Percentiles rank a stretch among this genome's conserved stretches.
Evolutionary conservation across 345 rosid species (phyloP).

Genomic region (rapeseed (Brassica napus)): Da-Ae NC_063446.1:19842501-19843000

Average conservation of each 20-base stretch:
- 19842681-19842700: background rate
- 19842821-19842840: conserved; percentile 43
- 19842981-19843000: background rate
- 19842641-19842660: conserved; percentile 31
- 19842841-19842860: conserved; percentile 19
- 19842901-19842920: background rate
- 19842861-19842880: background rate
- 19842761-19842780: conserved; percentile 41
- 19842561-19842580: background rate
- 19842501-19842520: background rate
- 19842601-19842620: background rate
- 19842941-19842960: conserved; percentile 4
- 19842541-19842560: conserved; percentile 1
- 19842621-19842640: conserved; percentile 33
- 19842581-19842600: conserved; percentile 5
- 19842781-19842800: conserved; percentile 19
- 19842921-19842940: background rate
- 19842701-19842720: conserved; percentile 5
- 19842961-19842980: background rate
- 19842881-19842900: conserved; percentile 3
- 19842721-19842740: conserved; percentile 19
- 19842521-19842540: background rate
- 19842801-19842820: conserved; percentile 7
- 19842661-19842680: background rate
- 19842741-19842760: conserved; percentile 39